phyloP scores from a whole-genome alignment of 805 yeast species.

The Peterozyma toletana region DNA sequence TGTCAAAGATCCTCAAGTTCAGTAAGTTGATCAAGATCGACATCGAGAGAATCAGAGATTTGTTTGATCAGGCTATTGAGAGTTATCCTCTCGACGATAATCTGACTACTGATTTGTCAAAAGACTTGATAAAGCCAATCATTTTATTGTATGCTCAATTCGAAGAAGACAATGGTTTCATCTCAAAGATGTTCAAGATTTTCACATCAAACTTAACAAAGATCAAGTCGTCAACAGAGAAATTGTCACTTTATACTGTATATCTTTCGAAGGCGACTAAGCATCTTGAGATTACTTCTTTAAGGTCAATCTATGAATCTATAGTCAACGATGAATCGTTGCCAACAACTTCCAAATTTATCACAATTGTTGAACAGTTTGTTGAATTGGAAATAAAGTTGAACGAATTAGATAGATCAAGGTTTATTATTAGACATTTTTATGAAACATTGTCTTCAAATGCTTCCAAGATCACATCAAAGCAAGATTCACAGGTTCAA shows the following conservation, averaged over 20 bases:
- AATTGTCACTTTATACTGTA: slow-evolving; percentile 33
- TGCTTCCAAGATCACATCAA: slow-evolving; percentile 1
- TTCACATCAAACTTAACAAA: slow-evolving; percentile 32
- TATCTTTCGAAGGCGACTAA: slow-evolving; percentile 32
- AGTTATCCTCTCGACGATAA: slow-evolving; percentile 31
- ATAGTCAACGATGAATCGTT: slow-evolving; percentile 33
- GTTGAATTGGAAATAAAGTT: slow-evolving; percentile 46
- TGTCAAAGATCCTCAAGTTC: slow-evolving; percentile 38
- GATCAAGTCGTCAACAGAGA: slow-evolving; percentile 22
- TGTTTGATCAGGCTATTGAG: slow-evolving; percentile 62
- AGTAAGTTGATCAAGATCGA: slow-evolving; percentile 24
- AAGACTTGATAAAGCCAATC: slow-evolving; percentile 38
- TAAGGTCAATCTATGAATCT: slow-evolving; percentile 42
- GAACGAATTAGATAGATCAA: slow-evolving; percentile 51
- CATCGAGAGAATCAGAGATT: slow-evolving; percentile 56
- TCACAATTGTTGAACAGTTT: slow-evolving; percentile 44
- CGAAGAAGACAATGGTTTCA: slow-evolving; percentile 51
- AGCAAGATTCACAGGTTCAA: slow-evolving; percentile 17
- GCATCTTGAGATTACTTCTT: slow-evolving; percentile 30
- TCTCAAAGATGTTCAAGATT: slow-evolving; percentile 40
- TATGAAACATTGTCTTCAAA: slow-evolving; percentile 31
- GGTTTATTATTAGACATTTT: slow-evolving; percentile 55
- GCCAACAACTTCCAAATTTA: slow-evolving; percentile 18
- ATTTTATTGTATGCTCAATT: slow-evolving; percentile 50
- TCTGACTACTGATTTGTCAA: neutral